Percentiles rank a stretch among this genome's conserved stretches.
These are phyloP conservation scores for Allantophomopsis lycopodina DNA, from an alignment of 2,329 filamentous ascomycete genomes.

Conservation along the genomic window DNA sequence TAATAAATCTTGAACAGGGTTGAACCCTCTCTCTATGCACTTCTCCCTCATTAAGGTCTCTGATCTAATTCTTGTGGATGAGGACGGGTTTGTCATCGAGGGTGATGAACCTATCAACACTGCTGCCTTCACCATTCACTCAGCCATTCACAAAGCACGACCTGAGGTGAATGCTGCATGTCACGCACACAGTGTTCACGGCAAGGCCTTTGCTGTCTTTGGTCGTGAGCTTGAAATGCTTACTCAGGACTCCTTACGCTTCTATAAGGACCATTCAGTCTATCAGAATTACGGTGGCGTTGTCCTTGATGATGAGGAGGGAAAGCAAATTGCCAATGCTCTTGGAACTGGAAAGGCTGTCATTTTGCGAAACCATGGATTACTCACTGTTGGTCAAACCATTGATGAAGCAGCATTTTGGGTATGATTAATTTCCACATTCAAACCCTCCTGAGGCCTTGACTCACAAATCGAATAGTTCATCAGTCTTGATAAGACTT, in stretches of 20 bases:
- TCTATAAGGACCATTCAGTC: constrained; percentile 26
- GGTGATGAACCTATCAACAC: constrained; percentile 37
- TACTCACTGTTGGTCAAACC: constrained; percentile 32
- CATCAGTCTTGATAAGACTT: constrained; percentile 29
- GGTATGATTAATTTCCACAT: constrained; percentile 4
- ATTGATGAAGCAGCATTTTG: constrained; percentile 34
- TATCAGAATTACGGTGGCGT: constrained; percentile 32
- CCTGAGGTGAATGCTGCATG: constrained; percentile 42
- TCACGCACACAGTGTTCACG: constrained; percentile 41
- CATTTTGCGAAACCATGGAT: constrained; percentile 36
- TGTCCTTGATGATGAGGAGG: constrained; percentile 36
- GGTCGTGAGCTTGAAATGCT: constrained; percentile 36
- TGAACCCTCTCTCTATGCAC: constrained; percentile 50
- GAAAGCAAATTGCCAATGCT: constrained; percentile 27
- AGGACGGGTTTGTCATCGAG: constrained; percentile 45
- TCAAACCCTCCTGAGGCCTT: too few relatives aligned
- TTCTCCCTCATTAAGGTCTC: constrained; percentile 48
- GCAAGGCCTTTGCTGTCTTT: constrained; percentile 40
- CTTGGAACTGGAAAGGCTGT: constrained; percentile 33
- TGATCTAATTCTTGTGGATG: constrained; percentile 51
- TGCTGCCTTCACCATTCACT: constrained; percentile 31
- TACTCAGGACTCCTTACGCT: constrained; percentile 40
- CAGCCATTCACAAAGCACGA: constrained; percentile 37
- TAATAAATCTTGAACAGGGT: constrained; percentile 11
- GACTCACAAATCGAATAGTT: constrained; percentile 14